Conservation (phyloP, 495 filamentous ascomycete species). For the Aspergillus saccharolyticus region DNA sequence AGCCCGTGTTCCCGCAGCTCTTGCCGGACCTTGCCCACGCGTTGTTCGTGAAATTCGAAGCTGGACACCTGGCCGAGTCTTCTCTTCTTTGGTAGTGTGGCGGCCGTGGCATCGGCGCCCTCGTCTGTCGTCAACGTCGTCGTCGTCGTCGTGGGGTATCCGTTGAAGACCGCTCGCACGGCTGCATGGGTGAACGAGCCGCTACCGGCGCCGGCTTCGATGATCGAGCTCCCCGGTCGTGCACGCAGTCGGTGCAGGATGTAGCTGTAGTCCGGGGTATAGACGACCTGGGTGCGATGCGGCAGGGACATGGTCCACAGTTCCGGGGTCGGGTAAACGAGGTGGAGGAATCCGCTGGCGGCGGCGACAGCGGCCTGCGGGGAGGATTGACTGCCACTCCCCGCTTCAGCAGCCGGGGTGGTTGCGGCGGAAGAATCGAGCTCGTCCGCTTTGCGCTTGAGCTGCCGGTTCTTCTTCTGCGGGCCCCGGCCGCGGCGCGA, state of each 20-base stretch:
- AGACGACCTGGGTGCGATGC: slow-evolving; percentile 95
- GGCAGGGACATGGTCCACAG: slow-evolving; percentile 86
- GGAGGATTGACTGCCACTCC: slow-evolving; percentile 16
- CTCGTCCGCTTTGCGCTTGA: slow-evolving; percentile 53
- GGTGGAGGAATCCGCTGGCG: slow-evolving; percentile 78
- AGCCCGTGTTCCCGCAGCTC: slow-evolving; percentile 76
- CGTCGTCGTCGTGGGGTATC: slow-evolving; percentile 50
- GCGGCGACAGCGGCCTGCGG: slow-evolving; percentile 52
- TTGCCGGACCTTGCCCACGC: slow-evolving; percentile 62
- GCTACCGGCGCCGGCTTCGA: slow-evolving; percentile 92
- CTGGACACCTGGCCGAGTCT: slow-evolving; percentile 76
- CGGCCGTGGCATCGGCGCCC: neutral
- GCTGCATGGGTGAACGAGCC: slow-evolving; percentile 94
- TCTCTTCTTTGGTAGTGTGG: slow-evolving; percentile 17
- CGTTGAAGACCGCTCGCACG: slow-evolving; percentile 81
- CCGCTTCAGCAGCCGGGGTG: slow-evolving; percentile 16
- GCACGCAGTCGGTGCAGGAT: slow-evolving; percentile 83
- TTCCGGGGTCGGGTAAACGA: slow-evolving; percentile 89
- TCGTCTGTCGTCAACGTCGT: slow-evolving; percentile 6
- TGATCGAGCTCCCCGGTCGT: slow-evolving; percentile 70
- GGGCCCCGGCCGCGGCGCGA: slow-evolving; percentile 55
- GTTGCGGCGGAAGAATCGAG: slow-evolving; percentile 25
- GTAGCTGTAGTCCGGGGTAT: slow-evolving; percentile 96
- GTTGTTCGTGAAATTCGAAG: slow-evolving; percentile 84
- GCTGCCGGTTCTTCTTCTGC: slow-evolving; percentile 19